These are phyloP conservation scores for Breviolum minutum DNA, from an alignment of 73 alveolate species.

Conservation along the genomic window DNA sequence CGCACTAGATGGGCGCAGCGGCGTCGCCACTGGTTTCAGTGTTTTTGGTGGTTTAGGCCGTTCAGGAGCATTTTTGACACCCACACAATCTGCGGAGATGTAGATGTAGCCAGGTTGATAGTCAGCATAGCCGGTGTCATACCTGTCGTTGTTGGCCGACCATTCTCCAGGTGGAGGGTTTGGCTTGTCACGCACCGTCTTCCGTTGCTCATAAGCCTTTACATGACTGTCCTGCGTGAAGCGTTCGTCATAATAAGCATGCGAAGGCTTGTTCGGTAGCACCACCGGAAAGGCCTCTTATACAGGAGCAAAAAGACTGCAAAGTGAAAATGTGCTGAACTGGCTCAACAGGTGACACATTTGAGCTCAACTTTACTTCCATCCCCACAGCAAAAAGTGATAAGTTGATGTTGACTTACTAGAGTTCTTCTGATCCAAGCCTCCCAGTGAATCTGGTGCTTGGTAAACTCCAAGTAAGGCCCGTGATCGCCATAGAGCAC, in stretches of 20 bases:
- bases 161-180: constrained; percentile 82
- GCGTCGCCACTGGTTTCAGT: no score
- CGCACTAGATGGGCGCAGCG: no score
- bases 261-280: constrained; percentile 67
- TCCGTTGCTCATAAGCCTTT: constrained; percentile 85
- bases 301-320: neutral
- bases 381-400: no score
- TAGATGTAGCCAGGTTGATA: constrained; percentile 77
- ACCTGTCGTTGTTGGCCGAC: constrained; percentile 60
- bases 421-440: neutral
- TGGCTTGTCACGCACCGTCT: constrained; percentile 71
- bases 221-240: constrained; percentile 41
- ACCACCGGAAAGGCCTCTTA: constrained; percentile 32
- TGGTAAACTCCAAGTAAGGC: constrained; percentile 62
- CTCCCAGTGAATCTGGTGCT: constrained; percentile 68
- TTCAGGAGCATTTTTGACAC: neutral
- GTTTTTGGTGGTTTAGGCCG: neutral
- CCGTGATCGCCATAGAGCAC: constrained; percentile 91
- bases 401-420: no score
- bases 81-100: constrained; percentile 46
- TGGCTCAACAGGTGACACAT: no score
- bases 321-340: no score
- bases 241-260: constrained; percentile 84
- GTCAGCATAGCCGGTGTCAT: constrained; percentile 88
- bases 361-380: no score